Conservation (phyloP, 495 filamentous ascomycete species). For the Aspergillus panamensis region DNA sequence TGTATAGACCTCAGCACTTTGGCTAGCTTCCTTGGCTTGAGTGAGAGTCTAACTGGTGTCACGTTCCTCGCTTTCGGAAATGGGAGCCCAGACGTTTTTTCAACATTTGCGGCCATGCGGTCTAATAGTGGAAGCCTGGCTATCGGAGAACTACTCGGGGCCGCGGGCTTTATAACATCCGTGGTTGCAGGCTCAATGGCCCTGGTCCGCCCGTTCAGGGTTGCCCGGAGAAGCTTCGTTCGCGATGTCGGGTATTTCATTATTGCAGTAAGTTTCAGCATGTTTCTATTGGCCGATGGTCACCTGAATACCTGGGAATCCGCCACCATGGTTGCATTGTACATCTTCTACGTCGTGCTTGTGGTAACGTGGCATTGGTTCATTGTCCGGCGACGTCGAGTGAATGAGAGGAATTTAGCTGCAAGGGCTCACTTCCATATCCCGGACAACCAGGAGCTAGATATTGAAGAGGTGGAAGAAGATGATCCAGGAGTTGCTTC, state of each 20-base stretch:
- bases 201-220: conserved; percentile 85
- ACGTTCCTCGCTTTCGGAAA: conserved; percentile 98
- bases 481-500: conserved; percentile 60
- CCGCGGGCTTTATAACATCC: conserved; percentile 92
- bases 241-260: conserved; percentile 94
- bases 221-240: conserved; percentile 82
- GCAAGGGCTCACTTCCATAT: conserved; percentile 71
- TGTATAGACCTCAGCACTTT: conserved; percentile 95
- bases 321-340: conserved; percentile 83
- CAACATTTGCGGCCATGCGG: conserved; percentile 96
- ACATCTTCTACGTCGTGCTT: conserved; percentile 82
- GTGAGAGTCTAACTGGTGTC: conserved; percentile 93
- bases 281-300: conserved; percentile 84
- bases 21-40: conserved; percentile 80
- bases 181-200: conserved; percentile 99
- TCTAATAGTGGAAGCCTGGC: conserved; percentile 94
- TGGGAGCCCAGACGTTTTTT: conserved; percentile 98
- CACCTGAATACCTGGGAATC: conserved; percentile 85
- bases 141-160: conserved; percentile 92
- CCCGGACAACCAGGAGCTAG: conserved; percentile 64
- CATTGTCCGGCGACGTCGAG: conserved; percentile 55
- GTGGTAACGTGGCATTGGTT: conserved; percentile 95
- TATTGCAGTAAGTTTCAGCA: conserved; percentile 79
- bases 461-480: conserved; percentile 67
- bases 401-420: conserved; percentile 59